Percentiles rank a stretch among this genome's conserved stretches.
These are phyloP conservation scores for Epichloe festucae DNA, from an alignment of 2,329 filamentous ascomycete genomes.

Conservation along the genomic window DNA sequence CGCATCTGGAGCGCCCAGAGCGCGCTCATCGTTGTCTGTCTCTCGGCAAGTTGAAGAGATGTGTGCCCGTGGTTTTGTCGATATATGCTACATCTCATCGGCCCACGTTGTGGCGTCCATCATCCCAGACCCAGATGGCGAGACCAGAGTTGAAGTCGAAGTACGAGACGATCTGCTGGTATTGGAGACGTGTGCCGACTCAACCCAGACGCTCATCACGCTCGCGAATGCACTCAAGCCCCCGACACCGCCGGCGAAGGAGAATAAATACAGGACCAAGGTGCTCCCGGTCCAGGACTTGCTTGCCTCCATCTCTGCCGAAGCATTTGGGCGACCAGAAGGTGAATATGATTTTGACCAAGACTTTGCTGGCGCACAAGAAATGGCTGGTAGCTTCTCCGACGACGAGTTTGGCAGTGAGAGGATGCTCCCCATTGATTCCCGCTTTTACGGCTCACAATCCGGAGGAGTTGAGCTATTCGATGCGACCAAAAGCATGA, in stretches of 20 bases:
- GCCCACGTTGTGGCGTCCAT: slow-evolving; percentile 57
- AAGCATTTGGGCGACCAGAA: slow-evolving; percentile 57
- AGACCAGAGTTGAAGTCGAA: slow-evolving; percentile 60
- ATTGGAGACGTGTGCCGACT: slow-evolving; percentile 91
- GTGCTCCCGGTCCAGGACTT: slow-evolving; percentile 79
- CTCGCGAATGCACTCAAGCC: slow-evolving; percentile 71
- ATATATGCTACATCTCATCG: slow-evolving; percentile 76
- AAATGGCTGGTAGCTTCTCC: slow-evolving; percentile 29
- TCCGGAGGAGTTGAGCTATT: slow-evolving; percentile 33
- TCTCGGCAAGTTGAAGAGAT: slow-evolving; percentile 42
- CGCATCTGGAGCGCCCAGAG: slow-evolving; percentile 8
- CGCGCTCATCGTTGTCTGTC: slow-evolving; percentile 21
- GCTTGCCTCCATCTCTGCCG: slow-evolving; percentile 77
- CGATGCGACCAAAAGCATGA: slow-evolving; percentile 27
- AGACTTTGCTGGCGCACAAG: slow-evolving; percentile 44
- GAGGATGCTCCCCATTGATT: slow-evolving; percentile 24
- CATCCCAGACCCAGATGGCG: slow-evolving; percentile 35
- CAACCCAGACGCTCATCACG: slow-evolving; percentile 78
- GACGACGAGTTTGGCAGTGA: slow-evolving; percentile 19
- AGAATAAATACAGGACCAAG: slow-evolving; percentile 75
- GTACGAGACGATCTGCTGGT: slow-evolving; percentile 77
- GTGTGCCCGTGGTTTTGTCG: slow-evolving; percentile 62
- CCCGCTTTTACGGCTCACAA: slow-evolving; percentile 35
- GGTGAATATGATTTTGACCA: slow-evolving; percentile 51
- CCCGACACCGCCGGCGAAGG: slow-evolving; percentile 68